Evolutionary conservation across 192 early-diverging fungal genomes (phyloP).

Genomic region (Backusella westeae): DNA sequence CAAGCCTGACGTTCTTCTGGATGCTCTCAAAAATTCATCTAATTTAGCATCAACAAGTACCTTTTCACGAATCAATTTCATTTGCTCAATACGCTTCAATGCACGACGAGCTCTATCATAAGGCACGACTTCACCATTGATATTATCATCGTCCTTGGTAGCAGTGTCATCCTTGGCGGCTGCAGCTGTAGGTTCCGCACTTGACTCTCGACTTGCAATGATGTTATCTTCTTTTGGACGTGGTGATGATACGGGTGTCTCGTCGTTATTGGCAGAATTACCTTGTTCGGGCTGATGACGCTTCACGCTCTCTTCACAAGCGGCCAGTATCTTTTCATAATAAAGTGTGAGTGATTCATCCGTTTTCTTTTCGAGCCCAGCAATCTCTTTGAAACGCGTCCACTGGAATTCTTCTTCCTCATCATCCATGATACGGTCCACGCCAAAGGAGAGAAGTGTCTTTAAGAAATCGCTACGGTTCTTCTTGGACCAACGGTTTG

Average conservation of each 20-base stretch:
- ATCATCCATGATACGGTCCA: conserved; percentile 39
- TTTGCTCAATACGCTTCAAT: conserved; percentile 63
- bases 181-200: conserved; percentile 29
- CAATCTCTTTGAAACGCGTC: conserved; percentile 66
- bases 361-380: conserved; percentile 60
- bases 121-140: conserved; percentile 51
- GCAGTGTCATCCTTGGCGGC: conserved; percentile 29
- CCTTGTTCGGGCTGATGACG: conserved; percentile 14
- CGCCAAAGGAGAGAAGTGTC: conserved; percentile 54
- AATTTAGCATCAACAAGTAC: conserved; percentile 55
- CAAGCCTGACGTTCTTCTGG: conserved; percentile 49
- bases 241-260: background rate
- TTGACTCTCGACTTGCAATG: conserved; percentile 32
- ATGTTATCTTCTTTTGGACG: background rate
- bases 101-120: conserved; percentile 68
- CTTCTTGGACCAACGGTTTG: conserved; percentile 54
- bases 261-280: background rate
- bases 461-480: conserved; percentile 52
- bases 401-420: conserved; percentile 41
- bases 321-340: conserved; percentile 54
- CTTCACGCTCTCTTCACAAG: conserved; percentile 58
- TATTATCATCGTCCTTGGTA: conserved; percentile 36
- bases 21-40: conserved; percentile 38
- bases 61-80: conserved; percentile 64
- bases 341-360: conserved; percentile 67